A percentile compares a stretch with the other conserved stretches of the same genome.
Evolutionary conservation across 495 filamentous ascomycete genomes (phyloP).

Genomic region (Daldinia caldariorum): DNA sequence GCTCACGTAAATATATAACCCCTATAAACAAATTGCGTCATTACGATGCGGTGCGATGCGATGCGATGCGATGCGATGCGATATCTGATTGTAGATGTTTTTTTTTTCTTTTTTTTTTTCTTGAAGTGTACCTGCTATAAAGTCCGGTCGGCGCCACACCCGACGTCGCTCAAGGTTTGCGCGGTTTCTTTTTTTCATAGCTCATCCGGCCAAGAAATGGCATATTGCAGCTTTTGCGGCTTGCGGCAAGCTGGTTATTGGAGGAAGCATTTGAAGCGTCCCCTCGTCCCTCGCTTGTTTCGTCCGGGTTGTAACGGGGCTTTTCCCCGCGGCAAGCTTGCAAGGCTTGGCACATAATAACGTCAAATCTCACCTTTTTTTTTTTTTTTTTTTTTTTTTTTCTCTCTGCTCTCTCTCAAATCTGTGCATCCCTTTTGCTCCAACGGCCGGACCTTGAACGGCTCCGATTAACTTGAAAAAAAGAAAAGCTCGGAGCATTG

Average conservation of each 20-base stretch:
- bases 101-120: no score
- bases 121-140: no score
- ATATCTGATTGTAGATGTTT: background rate
- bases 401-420: background rate
- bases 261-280: background rate
- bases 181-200: constrained; percentile 23
- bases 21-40: constrained; percentile 25
- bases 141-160: constrained; percentile 1
- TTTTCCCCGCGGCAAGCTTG: background rate
- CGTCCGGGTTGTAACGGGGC: background rate
- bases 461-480: background rate
- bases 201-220: constrained; percentile 20
- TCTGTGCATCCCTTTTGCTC: no score
- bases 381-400: background rate
- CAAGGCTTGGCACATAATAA: constrained; percentile 38
- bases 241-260: constrained; percentile 9
- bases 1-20: constrained; percentile 2
- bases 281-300: constrained; percentile 11
- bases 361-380: constrained; percentile 20
- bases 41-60: background rate
- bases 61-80: no score
- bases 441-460: background rate
- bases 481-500: constrained; percentile 33
- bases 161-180: constrained; percentile 28
- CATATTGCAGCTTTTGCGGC: background rate